Base-by-base conservation (phyloP, 495 filamentous ascomycete genomes). In the Penicillium lagena region DNA sequence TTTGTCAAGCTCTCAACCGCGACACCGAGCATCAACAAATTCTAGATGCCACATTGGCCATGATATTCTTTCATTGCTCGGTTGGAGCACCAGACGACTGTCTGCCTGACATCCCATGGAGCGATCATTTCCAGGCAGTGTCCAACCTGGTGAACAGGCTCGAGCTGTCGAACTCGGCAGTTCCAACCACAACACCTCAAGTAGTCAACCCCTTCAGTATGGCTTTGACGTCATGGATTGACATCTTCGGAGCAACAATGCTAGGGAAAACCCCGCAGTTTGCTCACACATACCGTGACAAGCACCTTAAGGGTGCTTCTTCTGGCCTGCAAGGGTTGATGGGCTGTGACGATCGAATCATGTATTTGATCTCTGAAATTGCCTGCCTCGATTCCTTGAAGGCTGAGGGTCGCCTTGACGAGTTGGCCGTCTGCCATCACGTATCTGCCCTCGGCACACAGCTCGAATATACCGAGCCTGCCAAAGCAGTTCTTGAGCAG, bases 281-380 rank as follows among this genome's bases (percentile, higher is more conserved):
- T 56, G 89, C 93, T 8, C 86, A 96, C 61, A 85, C 84, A 10
- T 98, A 98, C 59, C 85, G 93, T 29, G 77, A 88, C 50, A 95
- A 96, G 73, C 87, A 95, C 58, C 76, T 95, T 10, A 82, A 76
- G 44, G 69, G 77, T 1, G 73, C 79, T 9, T 78, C 83, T 31
- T 80, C 84, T 13, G 93, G 93, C 4, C 72, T 98, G 14, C 81
- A 82, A 32, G 93, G 96, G 60, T 75, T 98, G 9, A 98, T 97
- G 93, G 93, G 93, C 44, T 98, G 93, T 64, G 93, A 98, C 45
- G 93, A 98, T 68, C 81, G 83, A 15, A 81, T 98, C 56, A 96
- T 98, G 93, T 98, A 95, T 60, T 76, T 97, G 48, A 95, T 98
- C 57, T 95, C 90, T 2, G 93, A 98, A 60, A 95, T 96, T 52